A percentile compares a stretch with the other conserved stretches of the same genome.
These are phyloP conservation scores for Nicotiana rustica DNA, from an alignment of 305 asterid species.

Conservation along the genomic window DNA sequence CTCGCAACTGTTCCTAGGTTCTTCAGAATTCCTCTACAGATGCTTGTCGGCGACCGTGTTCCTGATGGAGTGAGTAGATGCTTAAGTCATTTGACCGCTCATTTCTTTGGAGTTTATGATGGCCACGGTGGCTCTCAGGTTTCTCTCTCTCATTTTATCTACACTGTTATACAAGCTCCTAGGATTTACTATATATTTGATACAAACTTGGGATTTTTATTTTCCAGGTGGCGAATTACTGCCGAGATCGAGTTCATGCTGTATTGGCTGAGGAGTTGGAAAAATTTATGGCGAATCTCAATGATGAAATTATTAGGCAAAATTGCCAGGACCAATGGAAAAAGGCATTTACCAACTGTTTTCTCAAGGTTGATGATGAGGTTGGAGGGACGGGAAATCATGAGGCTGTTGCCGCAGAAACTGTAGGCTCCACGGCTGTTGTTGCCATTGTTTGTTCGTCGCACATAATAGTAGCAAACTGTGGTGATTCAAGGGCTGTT, in stretches of 20 bases:
- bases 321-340: conserved; percentile 73
- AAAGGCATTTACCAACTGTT: conserved; percentile 69
- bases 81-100: conserved; percentile 74
- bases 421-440: conserved; percentile 95
- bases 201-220: conserved; percentile 25
- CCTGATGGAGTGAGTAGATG: conserved; percentile 55
- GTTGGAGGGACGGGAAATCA: conserved; percentile 60
- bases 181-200: background rate
- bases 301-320: conserved; percentile 41
- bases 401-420: conserved; percentile 83
- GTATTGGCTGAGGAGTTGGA: conserved; percentile 78
- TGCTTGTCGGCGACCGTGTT: conserved; percentile 64
- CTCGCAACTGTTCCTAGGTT: conserved; percentile 71
- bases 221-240: conserved; percentile 88
- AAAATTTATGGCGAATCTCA: conserved; percentile 44
- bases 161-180: conserved; percentile 12
- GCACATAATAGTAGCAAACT: conserved; percentile 88
- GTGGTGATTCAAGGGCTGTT: conserved; percentile 97
- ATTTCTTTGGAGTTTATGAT: conserved; percentile 96
- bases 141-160: conserved; percentile 29
- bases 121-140: conserved; percentile 99
- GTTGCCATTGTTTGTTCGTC: conserved; percentile 90
- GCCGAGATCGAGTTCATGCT: conserved; percentile 71
- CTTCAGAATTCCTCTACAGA: conserved; percentile 62
- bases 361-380: conserved; percentile 83